Base-by-base conservation (phyloP, 371 early-diverging fungal genomes). In the Mucor indicus region DNA sequence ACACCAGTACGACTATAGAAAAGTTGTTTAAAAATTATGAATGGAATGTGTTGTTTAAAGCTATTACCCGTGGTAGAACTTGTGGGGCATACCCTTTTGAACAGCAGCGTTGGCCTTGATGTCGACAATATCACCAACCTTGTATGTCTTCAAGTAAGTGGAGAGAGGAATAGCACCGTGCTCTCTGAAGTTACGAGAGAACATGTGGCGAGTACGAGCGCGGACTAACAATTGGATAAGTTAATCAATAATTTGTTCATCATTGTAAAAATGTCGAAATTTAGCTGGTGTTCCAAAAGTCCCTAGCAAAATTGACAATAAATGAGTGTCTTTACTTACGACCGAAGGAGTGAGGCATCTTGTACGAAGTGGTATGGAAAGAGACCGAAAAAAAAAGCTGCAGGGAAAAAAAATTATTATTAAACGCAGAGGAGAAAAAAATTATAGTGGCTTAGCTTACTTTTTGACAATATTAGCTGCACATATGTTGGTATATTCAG, bases 1-100 rank as follows among this genome's bases (percentile, higher is more conserved):
- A 98, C 87, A 72, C 97, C 98, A 55, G 98, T 98, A 66, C 91
- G 92, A 60, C 94, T 89, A 63, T 35, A n/a, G 25, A 32, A 44
- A 15, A 10, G 17, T 13, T 33, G 4, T 13, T 33, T 33, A 33
- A 5, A 33, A 29, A 12, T 6, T 29, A 6, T 6, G 12, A 15
- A 9, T 5, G 11, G 5, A 46, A 40, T 35, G 74, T 33, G 35
- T 9, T 15, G 30, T 29, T n/a, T n/a, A n/a, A n/a, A 12, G n/a
- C 4, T 13, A 4, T 67, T 83, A 89, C 84, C 98, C 99, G 80
- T 99, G 98, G 90, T 98, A 99, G 91, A 89, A 98, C 87, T 98
- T 99, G 95, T 99, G 98, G 67, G 99, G 99, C 98, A 99, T 96
- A 79, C 99, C 99, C 91, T 98, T 98, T 79, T 99, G 98, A 69